Conservation (phyloP, 768 basidiomycete species). For the Boletus speciosus region DNA sequence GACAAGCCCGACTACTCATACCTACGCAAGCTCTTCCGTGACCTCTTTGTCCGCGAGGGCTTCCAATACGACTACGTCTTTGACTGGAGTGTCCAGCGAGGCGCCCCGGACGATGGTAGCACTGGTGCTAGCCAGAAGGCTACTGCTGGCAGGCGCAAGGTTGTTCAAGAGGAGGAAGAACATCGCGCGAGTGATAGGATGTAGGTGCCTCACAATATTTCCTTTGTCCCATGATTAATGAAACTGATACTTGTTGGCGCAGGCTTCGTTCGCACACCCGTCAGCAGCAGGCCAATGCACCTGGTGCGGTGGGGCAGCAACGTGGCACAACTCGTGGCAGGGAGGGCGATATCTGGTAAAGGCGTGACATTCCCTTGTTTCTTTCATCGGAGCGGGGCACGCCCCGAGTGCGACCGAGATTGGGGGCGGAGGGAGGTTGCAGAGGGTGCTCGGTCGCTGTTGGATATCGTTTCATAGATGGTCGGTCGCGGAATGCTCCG, state of each 20-base stretch:
- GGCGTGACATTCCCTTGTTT: constrained; percentile 25
- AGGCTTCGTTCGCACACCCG: constrained; percentile 88
- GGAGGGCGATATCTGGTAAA: constrained; percentile 48
- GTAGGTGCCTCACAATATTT: constrained; percentile 47
- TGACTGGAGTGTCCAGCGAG: constrained; percentile 92
- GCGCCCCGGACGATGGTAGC: constrained; percentile 61
- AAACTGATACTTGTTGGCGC: constrained; percentile 14
- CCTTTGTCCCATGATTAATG: constrained; percentile 10
- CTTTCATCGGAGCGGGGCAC: constrained; percentile 36
- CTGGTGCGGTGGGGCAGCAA: constrained; percentile 45
- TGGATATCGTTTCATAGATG: constrained; percentile 33
- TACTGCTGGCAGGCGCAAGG: constrained; percentile 65
- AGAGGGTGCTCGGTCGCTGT: constrained; percentile 34
- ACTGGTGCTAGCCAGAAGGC: constrained; percentile 62
- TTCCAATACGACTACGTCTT: constrained; percentile 99
- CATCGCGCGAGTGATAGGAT: constrained; percentile 79
- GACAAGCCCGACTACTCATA: constrained; percentile 99
- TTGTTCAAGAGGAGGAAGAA: constrained; percentile 83
- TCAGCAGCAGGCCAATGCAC: constrained; percentile 64
- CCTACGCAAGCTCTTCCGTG: constrained; percentile 98
- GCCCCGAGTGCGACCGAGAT: constrained; percentile 45
- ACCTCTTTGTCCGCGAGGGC: constrained; percentile 94
- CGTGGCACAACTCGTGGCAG: constrained; percentile 39
- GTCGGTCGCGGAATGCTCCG: constrained; percentile 29
- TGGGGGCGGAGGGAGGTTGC: constrained; percentile 36